phyloP scores from a whole-genome alignment of 495 filamentous ascomycete genomes.

The Chaetomium cochliodes region DNA sequence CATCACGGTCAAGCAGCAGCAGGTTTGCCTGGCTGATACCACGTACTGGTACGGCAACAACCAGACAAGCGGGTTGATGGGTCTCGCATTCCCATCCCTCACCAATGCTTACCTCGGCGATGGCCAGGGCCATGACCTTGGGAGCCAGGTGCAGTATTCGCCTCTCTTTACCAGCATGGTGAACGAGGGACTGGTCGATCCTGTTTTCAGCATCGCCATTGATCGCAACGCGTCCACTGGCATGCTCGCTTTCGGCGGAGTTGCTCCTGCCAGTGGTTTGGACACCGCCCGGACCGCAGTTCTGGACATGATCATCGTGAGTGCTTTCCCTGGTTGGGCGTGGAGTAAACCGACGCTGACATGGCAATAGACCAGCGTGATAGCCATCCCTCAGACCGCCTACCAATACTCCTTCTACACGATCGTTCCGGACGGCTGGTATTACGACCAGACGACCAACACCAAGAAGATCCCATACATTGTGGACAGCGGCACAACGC shows the following conservation, averaged over 20 bases:
- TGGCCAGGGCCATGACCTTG: conserved; percentile 30
- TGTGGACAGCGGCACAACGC: conserved; percentile 50
- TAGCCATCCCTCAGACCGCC: conserved; percentile 27
- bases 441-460: conserved; percentile 34
- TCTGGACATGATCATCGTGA: conserved; percentile 44
- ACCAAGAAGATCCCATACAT: conserved; percentile 44
- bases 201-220: conserved; percentile 57
- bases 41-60: conserved; percentile 49
- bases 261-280: conserved; percentile 38
- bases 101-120: conserved; percentile 46
- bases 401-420: conserved; percentile 45
- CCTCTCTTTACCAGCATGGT: conserved; percentile 60
- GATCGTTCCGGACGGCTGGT: conserved; percentile 42
- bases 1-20: conserved; percentile 54
- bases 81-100: conserved; percentile 59
- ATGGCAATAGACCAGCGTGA: conserved; percentile 30
- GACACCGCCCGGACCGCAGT: conserved; percentile 31
- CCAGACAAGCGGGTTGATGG: conserved; percentile 56
- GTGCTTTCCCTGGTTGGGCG: conserved; percentile 9
- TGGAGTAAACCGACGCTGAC: background rate
- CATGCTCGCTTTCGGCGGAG: conserved; percentile 55
- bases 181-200: conserved; percentile 49
- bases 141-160: conserved; percentile 47
- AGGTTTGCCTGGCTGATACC: conserved; percentile 38
- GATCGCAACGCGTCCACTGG: conserved; percentile 42